phyloP scores from a whole-genome alignment of 2,329 filamentous ascomycete species.

The Aspergillus proliferans region DNA sequence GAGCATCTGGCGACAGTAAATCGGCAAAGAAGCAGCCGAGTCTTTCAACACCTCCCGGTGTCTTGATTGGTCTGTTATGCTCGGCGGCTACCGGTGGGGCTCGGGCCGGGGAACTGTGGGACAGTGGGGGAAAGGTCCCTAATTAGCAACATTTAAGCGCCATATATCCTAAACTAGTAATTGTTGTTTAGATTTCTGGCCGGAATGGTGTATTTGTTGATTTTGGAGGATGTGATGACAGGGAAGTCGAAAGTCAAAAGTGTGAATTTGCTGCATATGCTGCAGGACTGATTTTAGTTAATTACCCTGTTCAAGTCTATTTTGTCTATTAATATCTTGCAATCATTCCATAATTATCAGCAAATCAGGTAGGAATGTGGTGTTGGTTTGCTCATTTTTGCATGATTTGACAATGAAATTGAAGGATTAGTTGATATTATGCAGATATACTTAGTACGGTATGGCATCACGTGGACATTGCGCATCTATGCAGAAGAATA shows the following conservation, averaged over 20 bases:
- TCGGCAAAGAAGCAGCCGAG: neutral
- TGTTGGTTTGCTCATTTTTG: neutral
- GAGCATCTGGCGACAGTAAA: neutral
- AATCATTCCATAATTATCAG: neutral
- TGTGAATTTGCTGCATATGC: neutral
- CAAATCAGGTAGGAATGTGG: neutral
- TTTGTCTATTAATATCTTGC: neutral
- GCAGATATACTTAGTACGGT: too few species aligned
- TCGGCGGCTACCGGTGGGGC: neutral
- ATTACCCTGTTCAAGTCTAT: neutral
- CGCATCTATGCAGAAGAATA: neutral
- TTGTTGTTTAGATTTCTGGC: neutral
- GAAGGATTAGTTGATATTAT: neutral
- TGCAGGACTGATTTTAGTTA: neutral
- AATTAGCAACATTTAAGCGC: conserved; percentile 15
- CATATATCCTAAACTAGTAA: neutral
- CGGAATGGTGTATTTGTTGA: too few species aligned
- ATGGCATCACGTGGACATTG: too few species aligned
- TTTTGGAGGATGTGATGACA: too few species aligned
- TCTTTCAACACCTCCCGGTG: neutral
- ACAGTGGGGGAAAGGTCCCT: conserved; percentile 3
- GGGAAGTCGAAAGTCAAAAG: too few species aligned
- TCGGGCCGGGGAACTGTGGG: conserved; percentile 1
- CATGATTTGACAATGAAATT: neutral
- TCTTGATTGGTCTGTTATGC: neutral